These are phyloP conservation scores for Vachellia pachyceras DNA, from an alignment of 306 rosid genomes.

Conservation along the genomic window DNA sequence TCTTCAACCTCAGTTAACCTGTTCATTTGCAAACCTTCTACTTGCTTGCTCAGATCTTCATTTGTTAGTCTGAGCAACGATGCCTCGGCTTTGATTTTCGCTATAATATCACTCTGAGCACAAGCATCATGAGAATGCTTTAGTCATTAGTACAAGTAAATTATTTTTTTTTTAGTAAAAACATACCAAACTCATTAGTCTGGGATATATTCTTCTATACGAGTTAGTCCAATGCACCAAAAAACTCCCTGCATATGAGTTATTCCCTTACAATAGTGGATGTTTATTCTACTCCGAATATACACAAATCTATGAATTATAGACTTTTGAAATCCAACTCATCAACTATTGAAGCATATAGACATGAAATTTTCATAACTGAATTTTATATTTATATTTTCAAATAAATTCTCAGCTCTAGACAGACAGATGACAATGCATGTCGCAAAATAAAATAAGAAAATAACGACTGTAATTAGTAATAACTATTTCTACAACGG, in stretches of 20 bases:
- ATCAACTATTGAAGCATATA: background rate
- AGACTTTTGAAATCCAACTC: background rate
- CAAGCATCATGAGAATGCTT: constrained; percentile 16
- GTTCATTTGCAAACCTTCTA: constrained; percentile 90
- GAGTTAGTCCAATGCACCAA: background rate
- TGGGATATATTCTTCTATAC: background rate
- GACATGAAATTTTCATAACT: background rate
- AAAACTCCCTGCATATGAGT: background rate
- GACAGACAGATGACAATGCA: background rate
- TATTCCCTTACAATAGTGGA: background rate
- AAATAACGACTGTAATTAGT: background rate
- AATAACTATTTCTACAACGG: background rate
- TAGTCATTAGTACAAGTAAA: background rate
- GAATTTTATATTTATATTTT: background rate
- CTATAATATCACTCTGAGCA: constrained; percentile 72
- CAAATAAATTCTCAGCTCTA: background rate
- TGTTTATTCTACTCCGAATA: background rate
- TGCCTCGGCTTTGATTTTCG: constrained; percentile 90
- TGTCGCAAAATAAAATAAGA: background rate
- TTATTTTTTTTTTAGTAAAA: background rate
- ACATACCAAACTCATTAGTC: background rate
- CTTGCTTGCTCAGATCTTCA: constrained; percentile 95
- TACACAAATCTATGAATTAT: background rate
- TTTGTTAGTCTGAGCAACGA: constrained; percentile 75
- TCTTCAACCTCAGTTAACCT: constrained; percentile 97